Evolutionary conservation across 768 basidiomycete species (phyloP), one percentile per base, ranked within the genome.

Genomic region (Amanita inopinata): DNA sequence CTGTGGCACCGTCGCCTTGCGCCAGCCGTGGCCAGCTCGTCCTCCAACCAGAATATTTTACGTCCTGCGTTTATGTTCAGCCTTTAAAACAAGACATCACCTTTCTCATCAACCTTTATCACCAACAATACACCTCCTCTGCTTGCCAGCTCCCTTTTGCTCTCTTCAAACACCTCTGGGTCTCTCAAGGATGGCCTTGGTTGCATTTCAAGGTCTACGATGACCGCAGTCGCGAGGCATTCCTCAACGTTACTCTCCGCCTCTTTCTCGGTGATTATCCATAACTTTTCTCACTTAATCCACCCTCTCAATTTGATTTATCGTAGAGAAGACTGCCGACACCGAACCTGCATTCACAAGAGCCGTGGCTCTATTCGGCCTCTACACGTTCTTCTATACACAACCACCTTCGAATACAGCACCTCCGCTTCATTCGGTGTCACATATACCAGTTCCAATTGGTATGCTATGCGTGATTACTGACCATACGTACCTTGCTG

Each of bases 151-250:
- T 59, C 38, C 83, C 87, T 0, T 90, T 89, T 56, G 51, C 64
- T 2, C 63, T 78, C 14, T 91, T 89, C 74, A 88, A 83, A 59
- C 50, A 55, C 1, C 52, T 85, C 14, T 91, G 88, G 87, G 57
- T 55, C 8, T 61, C 62, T 4, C 69, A 73, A 46, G 81, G 83
- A 15, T 91, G 87, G 87, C 62, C 66, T 23, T 85, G 76, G 74
- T 58, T 86, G 33, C 84, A 88, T 53, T 72, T 90, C 62, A 79
- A 73, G 55, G 76, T 80, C 3, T 74, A 83, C 45, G 85, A 90
- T 51, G 60, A 67, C 32, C 70, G 81, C 37, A 65, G 80, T 15
- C 73, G 87, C 27, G 74, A 80, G 34, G 56, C 64, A 0, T 84
- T 86, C 57, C 58, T 89, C 20, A 65, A 64, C 24, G 67, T 76